These are phyloP conservation scores for Suillus placidus DNA, from an alignment of 768 basidiomycete species.

Conservation along the genomic window DNA sequence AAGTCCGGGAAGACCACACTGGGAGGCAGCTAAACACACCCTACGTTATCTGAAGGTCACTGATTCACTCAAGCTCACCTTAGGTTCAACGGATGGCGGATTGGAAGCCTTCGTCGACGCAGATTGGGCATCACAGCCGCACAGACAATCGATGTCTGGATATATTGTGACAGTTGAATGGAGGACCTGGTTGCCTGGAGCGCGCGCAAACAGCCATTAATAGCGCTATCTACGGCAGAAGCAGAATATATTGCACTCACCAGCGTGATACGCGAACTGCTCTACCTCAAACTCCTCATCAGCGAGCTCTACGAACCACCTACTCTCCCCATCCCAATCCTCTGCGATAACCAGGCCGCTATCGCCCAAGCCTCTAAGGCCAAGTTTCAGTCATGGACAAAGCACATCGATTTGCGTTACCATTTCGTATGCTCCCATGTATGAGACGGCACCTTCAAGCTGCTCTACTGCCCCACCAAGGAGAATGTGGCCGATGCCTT, in stretches of 20 bases:
- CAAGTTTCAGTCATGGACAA: conserved; percentile 34
- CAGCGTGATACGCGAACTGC: not conserved
- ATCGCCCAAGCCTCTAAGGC: conserved; percentile 32
- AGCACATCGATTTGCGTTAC: conserved; percentile 41
- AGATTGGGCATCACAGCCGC: not conserved
- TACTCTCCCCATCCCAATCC: not conserved
- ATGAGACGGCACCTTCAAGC: conserved; percentile 14
- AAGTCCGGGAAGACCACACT: not conserved
- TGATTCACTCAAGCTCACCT: not conserved
- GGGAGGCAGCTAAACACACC: not conserved
- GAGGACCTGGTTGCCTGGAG: not conserved
- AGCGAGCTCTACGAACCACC: not conserved
- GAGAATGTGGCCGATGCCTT: no score
- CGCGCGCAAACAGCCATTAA: not conserved
- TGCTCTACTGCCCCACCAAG: conserved; percentile 13
- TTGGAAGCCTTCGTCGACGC: not conserved
- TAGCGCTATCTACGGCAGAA: not conserved
- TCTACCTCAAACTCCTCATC: not conserved
- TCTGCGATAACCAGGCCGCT: conserved; percentile 31
- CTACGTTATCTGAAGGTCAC: not conserved
- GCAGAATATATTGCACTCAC: conserved; percentile 2
- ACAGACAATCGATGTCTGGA: not conserved
- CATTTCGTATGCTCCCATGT: conserved; percentile 38
- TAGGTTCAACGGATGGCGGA: not conserved
- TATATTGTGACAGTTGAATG: not conserved